Percentiles rank a stretch among this genome's conserved stretches.
Conservation (phyloP, 495 filamentous ascomycete genomes). For the Penicillium dipodomyicola region DNA sequence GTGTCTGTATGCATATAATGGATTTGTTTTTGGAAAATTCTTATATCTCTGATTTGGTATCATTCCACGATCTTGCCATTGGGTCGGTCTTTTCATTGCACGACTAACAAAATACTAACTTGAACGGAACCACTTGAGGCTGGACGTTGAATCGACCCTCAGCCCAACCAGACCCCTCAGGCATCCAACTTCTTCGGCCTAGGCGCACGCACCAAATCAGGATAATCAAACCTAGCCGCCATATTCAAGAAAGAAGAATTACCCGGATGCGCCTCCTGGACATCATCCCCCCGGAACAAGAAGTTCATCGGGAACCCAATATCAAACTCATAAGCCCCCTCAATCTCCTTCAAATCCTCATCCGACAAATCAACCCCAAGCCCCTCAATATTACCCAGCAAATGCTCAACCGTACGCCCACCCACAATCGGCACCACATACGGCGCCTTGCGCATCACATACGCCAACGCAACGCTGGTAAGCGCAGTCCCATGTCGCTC, state of each 20-base stretch:
- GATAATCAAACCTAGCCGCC: conserved; percentile 26
- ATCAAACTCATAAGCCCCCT: conserved; percentile 59
- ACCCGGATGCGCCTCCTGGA: conserved; percentile 19
- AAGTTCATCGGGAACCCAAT: conserved; percentile 59
- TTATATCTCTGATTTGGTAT: not conserved
- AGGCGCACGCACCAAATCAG: conserved; percentile 20
- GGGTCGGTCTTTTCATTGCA: not conserved
- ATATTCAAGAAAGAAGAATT: conserved; percentile 18
- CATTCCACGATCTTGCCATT: not conserved
- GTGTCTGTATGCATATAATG: conserved; percentile 45
- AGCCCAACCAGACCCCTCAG: not conserved
- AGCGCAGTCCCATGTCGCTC: conserved; percentile 50
- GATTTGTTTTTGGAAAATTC: conserved; percentile 22
- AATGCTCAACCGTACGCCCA: conserved; percentile 59
- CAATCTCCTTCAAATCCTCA: conserved; percentile 65
- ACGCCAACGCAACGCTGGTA: conserved; percentile 60
- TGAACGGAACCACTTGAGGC: not conserved
- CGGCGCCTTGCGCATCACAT: conserved; percentile 71
- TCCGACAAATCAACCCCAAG: conserved; percentile 53
- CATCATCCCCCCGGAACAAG: conserved; percentile 26
- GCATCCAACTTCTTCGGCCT: conserved; percentile 23
- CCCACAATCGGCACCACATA: conserved; percentile 76
- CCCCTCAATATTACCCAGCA: conserved; percentile 69
- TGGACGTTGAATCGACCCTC: not conserved
- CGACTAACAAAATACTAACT: not conserved